Evolutionary conservation across 2,329 filamentous ascomycete genomes (phyloP), one percentile per base, ranked within the genome.

Genomic region (Claviceps maximensis): DNA sequence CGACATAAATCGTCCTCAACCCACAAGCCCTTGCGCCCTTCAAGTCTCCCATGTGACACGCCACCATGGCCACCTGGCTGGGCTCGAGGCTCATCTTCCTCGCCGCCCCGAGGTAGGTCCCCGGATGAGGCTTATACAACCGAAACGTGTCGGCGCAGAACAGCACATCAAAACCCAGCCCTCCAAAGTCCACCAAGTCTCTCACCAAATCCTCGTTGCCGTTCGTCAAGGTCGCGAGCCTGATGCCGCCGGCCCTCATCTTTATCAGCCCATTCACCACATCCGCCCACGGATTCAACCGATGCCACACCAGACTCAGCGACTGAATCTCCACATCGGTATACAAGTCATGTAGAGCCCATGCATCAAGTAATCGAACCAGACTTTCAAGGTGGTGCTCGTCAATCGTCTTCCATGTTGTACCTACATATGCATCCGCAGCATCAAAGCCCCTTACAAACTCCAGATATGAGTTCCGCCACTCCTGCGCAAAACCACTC

Each of bases 1-100:
- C 85, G 2, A 93, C 79, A 63, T 89, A 93, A 2, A 93, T 74
- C 0, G 86, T 87, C 59, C 77, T 74, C 55, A 89, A 69, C 0
- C 87, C 87, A 55, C 73, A 75, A 2, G 61, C 63, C 59, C 80
- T 80, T 4, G 87, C 87, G 0, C 77, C 84, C 55, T 78, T 70
- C 52, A 93, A 68, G 66, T 91, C 87, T 6, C 62, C 65, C 54
- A 91, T 68, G 68, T 91, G 87, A 40, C 87, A 82, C 17, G 88
- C 87, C 21, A 93, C 85, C 79, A 93, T 81, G 21, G 80, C 84
- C 54, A 87, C 84, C 61, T 89, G 74, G 2, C 65, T 63, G 0
- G 82, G 77, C 55, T 75, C 59, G 44, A 82, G 56, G 0, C 76
- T 78, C 51, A 90, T 67, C 58, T 71, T 73, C 53, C 72, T 66